Base-by-base conservation (phyloP, 2,329 filamentous ascomycete genomes). In the Calonectria honghensis region DNA sequence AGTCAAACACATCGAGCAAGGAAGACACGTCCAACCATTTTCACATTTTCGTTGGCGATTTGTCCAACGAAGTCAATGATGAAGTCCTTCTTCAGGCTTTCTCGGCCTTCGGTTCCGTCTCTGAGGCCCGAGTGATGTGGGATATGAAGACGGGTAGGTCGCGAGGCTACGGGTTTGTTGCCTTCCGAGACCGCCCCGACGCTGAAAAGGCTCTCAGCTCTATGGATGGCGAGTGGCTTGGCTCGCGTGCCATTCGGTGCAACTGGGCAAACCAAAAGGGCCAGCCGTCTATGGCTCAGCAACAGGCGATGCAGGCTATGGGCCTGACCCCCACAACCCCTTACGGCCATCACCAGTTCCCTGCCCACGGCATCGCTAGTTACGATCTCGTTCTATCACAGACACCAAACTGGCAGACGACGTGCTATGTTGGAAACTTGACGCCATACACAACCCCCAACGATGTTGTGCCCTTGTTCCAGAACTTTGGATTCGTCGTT, bases 261-360 rank as follows among this genome's bases (percentile, higher is more conserved):
- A 99, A 99, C 90, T 99, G 97, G 97, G 97, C 97, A 75, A 99
- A 99, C 88, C 97, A 99, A 84, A 99, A 99, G 90, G 97, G 97
- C n/a, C 97, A 99, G 84, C 97, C 97, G 72, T 98, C 97, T 2
- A 98, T 98, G 85, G 96, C 96, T 64, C 96, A 99, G 88, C 97
- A 98, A 87, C 95, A 98, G 86, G 95, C 96, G 48, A 97, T 99
- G 95, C 94, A 94, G 76, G 94, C 96, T 73, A 98, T 98, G 95
- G 97, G 97, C 84, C 96, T 99, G 94, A 98, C 96, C 32, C 97
- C 97, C 6, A 98, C 96, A 37, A 98, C 96, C 61, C 96, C 96
- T 16, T 99, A 96, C 82, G 97, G 96, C 41, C 96, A 98, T 84
- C 97, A 99, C 84, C 96, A 98, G 84, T 99, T 98, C 89, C 97